Percentiles rank a stretch among this genome's conserved stretches.
phyloP scores from a whole-genome alignment of 2,329 filamentous ascomycete species.

The Calonectria pteridis region DNA sequence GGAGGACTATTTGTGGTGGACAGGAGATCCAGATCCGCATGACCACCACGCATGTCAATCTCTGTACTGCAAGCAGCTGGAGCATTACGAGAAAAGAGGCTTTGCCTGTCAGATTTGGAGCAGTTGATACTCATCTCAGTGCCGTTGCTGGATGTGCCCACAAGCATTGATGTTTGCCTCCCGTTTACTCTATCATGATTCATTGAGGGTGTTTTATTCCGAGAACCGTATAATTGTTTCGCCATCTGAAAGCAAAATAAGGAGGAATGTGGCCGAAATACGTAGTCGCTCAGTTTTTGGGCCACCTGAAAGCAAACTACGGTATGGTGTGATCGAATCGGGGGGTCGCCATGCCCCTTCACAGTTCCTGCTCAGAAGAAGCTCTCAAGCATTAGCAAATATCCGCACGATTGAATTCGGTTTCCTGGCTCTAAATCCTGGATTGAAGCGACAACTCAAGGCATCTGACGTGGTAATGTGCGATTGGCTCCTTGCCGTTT shows the following conservation, averaged over 20 bases:
- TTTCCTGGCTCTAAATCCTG: neutral
- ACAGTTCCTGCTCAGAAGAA: neutral
- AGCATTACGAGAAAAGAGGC: neutral
- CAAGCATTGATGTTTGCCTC: neutral
- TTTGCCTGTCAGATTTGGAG: neutral
- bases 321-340: too few species aligned
- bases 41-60: neutral
- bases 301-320: neutral
- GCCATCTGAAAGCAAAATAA: neutral
- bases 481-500: neutral
- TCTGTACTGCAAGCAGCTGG: neutral
- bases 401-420: neutral
- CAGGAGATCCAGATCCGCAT: neutral
- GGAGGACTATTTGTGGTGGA: neutral
- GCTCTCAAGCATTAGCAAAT: neutral
- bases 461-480: neutral
- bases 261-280: too few species aligned
- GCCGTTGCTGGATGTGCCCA: neutral
- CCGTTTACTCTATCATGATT: neutral
- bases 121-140: neutral
- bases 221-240: neutral
- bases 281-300: too few species aligned
- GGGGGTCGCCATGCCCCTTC: neutral
- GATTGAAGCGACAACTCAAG: neutral
- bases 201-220: neutral